Base-by-base conservation (phyloP, 768 basidiomycete genomes). In the Calocybe gangraenosa region DNA sequence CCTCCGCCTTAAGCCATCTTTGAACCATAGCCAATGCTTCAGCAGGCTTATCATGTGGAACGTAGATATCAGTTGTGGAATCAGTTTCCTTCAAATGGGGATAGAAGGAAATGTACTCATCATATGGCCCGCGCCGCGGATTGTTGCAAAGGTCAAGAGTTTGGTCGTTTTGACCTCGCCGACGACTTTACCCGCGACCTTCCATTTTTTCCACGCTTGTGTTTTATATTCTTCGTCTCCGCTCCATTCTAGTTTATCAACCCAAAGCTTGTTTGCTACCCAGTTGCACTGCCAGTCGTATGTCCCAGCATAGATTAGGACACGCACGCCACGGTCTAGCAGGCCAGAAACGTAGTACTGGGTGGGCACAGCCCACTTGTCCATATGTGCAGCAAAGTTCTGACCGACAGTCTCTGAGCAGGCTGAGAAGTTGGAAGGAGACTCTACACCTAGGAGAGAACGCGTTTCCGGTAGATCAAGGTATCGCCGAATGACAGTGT, bases 281-380 rank as follows among this genome's bases (percentile, higher is more conserved):
- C 80, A 86, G 58, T 88, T 87, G 58, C 86, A 89, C 49, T 83
- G 83, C 83, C 84, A 87, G 55, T 87, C 84, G 51, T 82, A 83
- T 35, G 79, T 83, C 15, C 85, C 85, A 0, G 81, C 82, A 51
- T 88, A 88, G 37, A 85, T 81, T 33, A 92, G 71, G 28, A 88
- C 67, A 4, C 81, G 77, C 15, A 93, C 64, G 0, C 83, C 84
- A n/a, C 87, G 76, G 47, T 92, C 87, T 7, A 92, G 75, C 31
- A 92, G 75, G 14, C 40, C 49, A 4, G 79, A 69, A 48, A 87
- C 79, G 57, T 87, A 83, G 66, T 80, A 64, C 62, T 82, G 73
- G 34, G 84, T 72, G 49, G 77, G 71, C 11, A 69, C 65, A 10
- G 37, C 52, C 56, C 56, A 59, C 38, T 59, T 82, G 62, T 89